Percentiles rank a stretch among this genome's conserved stretches.
phyloP scores from a whole-genome alignment of 306 rosid species.

The Betula pendula region DNA sequence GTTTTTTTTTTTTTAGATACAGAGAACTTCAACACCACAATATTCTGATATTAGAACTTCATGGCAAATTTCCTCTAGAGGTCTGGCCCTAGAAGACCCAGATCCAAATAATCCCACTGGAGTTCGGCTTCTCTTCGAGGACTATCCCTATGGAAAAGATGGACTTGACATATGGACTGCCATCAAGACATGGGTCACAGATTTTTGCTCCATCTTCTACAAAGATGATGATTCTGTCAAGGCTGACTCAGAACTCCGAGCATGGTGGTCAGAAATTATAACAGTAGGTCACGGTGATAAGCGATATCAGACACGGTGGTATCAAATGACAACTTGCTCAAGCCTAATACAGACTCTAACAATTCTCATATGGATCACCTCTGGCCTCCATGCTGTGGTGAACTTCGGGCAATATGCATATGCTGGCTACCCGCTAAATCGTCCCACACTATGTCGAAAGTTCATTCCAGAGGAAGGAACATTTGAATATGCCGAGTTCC shows the following conservation, averaged over 20 bases:
- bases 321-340: slow-evolving; percentile 42
- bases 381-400: slow-evolving; percentile 63
- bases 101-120: slow-evolving; percentile 50
- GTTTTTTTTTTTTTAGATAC: neutral
- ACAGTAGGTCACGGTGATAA: slow-evolving; percentile 63
- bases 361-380: slow-evolving; percentile 72
- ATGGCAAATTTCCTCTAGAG: slow-evolving; percentile 32
- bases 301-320: slow-evolving; percentile 48
- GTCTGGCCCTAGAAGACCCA: slow-evolving; percentile 56
- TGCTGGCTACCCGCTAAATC: slow-evolving; percentile 52
- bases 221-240: slow-evolving; percentile 40
- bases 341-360: slow-evolving; percentile 59
- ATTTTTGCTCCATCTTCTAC: slow-evolving; percentile 64
- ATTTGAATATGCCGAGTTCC: slow-evolving; percentile 53
- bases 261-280: slow-evolving; percentile 74
- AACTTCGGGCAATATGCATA: slow-evolving; percentile 66
- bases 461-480: slow-evolving; percentile 72
- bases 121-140: slow-evolving; percentile 53
- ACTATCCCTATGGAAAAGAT: slow-evolving; percentile 76
- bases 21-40: neutral
- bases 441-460: slow-evolving; percentile 54
- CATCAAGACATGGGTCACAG: slow-evolving; percentile 65
- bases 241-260: slow-evolving; percentile 60
- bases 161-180: slow-evolving; percentile 80
- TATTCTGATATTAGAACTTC: slow-evolving; percentile 4